Base-by-base conservation (phyloP, 345 rosid species). In the Dimocarpus longan region DNA sequence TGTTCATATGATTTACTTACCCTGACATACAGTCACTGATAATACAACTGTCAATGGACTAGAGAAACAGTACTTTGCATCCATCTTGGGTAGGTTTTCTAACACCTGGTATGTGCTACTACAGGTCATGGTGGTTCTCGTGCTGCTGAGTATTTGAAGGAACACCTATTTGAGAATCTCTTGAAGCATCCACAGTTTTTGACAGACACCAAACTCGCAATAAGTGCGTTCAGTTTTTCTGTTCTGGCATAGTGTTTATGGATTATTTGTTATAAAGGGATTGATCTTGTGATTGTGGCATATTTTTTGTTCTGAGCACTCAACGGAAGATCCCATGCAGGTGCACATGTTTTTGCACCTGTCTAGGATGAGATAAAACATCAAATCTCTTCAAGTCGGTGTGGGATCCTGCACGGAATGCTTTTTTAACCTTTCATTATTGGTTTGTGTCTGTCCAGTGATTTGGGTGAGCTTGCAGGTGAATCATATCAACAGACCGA, bases 111-210 rank as follows among this genome's bases (percentile, higher is more conserved):
- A 57, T 65, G 37, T 82, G 66, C 71, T 19, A 62, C 86, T 77
- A 26, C 92, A 97, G 99, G 99, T 78, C 99, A 97, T 87, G 99
- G 99, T 76, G 99, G 99, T 78, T 93, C 98, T 78, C 98, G 92
- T 65, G 99, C 99, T 77, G 98, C 98, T 70, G 96, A 94, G 85
- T 94, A 88, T 87, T 85, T 97, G 84, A 97, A 94, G 90, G 87
- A 88, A 79, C 97, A 94, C 84, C 92, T 97, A 73, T 94, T 97
- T 90, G 91, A 89, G 82, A 97, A 97, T 87, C 93, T 94, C 70
- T 76, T 88, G 91, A 92, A 90, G 84, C 98, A 93, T 86, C 97
- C 98, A 5, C 91, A 88, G 71, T 93, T 97, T 83, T 73, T 88
- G 86, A 78, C 79, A 59, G 93, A 97, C 85, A 86, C 97, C 80